These are phyloP conservation scores for Pilaira anomala DNA, from an alignment of 192 early-diverging fungal genomes.

Conservation along the genomic window DNA sequence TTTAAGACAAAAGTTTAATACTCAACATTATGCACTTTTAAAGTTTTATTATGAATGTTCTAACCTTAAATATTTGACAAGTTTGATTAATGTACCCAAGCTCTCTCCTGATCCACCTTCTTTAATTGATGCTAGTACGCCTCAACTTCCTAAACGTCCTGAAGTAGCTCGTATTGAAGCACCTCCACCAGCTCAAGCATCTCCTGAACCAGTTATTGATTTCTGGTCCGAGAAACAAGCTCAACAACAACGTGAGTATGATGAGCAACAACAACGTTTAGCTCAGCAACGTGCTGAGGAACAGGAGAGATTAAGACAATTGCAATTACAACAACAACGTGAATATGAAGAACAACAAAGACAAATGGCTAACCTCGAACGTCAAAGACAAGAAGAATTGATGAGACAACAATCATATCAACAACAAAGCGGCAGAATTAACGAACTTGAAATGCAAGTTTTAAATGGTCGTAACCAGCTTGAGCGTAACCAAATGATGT, in stretches of 20 bases:
- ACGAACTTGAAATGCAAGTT: slow-evolving; percentile 79
- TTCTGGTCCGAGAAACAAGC: slow-evolving; percentile 61
- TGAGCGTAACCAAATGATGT: slow-evolving; percentile 76
- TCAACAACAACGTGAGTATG: slow-evolving; percentile 60
- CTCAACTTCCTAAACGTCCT: slow-evolving; percentile 57
- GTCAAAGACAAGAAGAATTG: slow-evolving; percentile 71
- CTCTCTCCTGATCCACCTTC: slow-evolving; percentile 80
- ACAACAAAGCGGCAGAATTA: slow-evolving; percentile 72
- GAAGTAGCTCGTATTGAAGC: slow-evolving; percentile 24
- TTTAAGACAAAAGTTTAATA: slow-evolving; percentile 83
- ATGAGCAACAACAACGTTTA: slow-evolving; percentile 61
- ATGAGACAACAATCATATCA: slow-evolving; percentile 78
- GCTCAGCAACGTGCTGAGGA: slow-evolving; percentile 60
- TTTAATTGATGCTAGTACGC: slow-evolving; percentile 71
- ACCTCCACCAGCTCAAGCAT: slow-evolving; percentile 44
- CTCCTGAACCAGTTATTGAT: slow-evolving; percentile 58
- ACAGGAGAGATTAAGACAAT: slow-evolving; percentile 59
- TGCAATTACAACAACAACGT: slow-evolving; percentile 66
- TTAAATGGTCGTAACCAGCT: slow-evolving; percentile 72
- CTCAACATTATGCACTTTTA: slow-evolving; percentile 79
- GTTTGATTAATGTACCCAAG: slow-evolving; percentile 85
- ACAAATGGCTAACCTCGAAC: slow-evolving; percentile 65
- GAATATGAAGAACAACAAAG: slow-evolving; percentile 77
- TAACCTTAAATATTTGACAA: slow-evolving; percentile 87
- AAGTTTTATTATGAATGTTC: slow-evolving; percentile 92